phyloP scores from a whole-genome alignment of 768 basidiomycete genomes.

The Termitomyces titanicus region DNA sequence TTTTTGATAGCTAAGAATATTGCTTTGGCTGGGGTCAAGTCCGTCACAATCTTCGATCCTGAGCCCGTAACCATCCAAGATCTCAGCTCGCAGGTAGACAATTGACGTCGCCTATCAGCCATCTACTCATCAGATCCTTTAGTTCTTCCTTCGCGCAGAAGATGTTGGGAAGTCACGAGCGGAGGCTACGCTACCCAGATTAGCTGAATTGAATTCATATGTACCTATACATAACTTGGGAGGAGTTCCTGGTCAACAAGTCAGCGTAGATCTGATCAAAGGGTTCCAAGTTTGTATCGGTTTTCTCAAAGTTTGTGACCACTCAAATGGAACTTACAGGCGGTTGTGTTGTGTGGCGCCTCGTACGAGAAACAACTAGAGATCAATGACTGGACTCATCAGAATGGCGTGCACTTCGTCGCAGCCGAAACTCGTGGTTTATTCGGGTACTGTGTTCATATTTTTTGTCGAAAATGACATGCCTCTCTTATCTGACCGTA shows the following conservation, averaged over 20 bases:
- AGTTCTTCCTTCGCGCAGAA: constrained; percentile 92
- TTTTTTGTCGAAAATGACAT: background rate
- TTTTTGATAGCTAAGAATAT: constrained; percentile 80
- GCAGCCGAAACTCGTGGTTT: constrained; percentile 89
- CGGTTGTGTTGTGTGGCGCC: constrained; percentile 83
- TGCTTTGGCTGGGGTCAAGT: constrained; percentile 93
- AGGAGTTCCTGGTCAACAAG: constrained; percentile 70
- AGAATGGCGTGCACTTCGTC: constrained; percentile 87
- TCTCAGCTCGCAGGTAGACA: constrained; percentile 82
- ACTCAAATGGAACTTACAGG: constrained; percentile 40
- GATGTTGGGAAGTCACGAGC: constrained; percentile 90
- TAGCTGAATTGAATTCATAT: constrained; percentile 94
- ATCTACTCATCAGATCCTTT: constrained; percentile 10
- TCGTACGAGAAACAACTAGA: constrained; percentile 82
- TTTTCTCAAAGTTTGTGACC: background rate
- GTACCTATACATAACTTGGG: constrained; percentile 90
- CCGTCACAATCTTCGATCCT: constrained; percentile 93
- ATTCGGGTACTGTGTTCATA: constrained; percentile 66
- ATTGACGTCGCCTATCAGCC: background rate
- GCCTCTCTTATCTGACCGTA: constrained; percentile 25
- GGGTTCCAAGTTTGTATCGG: constrained; percentile 73
- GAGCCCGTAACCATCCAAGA: constrained; percentile 85
- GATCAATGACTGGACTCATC: constrained; percentile 94
- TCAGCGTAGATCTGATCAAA: constrained; percentile 77
- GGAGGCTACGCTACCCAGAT: constrained; percentile 78